A percentile compares a stretch with the other conserved stretches of the same genome.
Conservation (phyloP, 192 early-diverging fungal genomes). For the Backusella macrospora region DNA sequence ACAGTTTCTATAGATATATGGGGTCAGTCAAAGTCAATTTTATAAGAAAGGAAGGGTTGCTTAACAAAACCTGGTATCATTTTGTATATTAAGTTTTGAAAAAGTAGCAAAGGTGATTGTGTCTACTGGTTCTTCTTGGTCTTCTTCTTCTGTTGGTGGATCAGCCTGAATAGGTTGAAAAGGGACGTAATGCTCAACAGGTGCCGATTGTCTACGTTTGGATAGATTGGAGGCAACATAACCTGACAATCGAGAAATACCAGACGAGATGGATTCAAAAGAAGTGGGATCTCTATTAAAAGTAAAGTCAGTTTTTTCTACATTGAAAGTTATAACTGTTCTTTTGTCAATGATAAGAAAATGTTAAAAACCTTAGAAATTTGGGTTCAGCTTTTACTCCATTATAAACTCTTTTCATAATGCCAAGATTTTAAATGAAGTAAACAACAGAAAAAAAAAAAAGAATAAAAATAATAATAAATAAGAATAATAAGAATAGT, state of each 20-base stretch:
- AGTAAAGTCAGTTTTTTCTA: neutral
- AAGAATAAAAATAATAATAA: conserved; percentile 5
- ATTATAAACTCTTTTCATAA: conserved; percentile 11
- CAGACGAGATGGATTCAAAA: conserved; percentile 61
- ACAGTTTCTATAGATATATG: conserved; percentile 35
- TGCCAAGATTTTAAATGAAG: conserved; percentile 14
- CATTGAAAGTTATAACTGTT: neutral
- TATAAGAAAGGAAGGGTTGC: no score
- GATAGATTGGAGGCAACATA: conserved; percentile 66
- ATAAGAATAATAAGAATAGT: no score
- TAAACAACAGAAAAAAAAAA: neutral
- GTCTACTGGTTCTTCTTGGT: neutral
- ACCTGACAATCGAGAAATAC: conserved; percentile 61
- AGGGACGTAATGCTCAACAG: conserved; percentile 8
- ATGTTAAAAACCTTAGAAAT: no score
- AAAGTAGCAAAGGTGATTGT: conserved; percentile 37
- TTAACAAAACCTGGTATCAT: neutral
- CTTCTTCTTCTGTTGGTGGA: neutral
- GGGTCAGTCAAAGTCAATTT: no score
- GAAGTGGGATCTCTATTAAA: conserved; percentile 61
- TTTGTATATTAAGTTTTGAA: conserved; percentile 6
- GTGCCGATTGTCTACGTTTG: conserved; percentile 24
- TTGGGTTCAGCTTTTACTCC: conserved; percentile 50
- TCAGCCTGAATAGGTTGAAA: neutral
- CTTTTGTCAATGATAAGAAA: no score